A percentile compares a stretch with the other conserved stretches of the same genome.
Conservation (phyloP, 441 rosid genomes). For the Mallotus repandus region DNA sequence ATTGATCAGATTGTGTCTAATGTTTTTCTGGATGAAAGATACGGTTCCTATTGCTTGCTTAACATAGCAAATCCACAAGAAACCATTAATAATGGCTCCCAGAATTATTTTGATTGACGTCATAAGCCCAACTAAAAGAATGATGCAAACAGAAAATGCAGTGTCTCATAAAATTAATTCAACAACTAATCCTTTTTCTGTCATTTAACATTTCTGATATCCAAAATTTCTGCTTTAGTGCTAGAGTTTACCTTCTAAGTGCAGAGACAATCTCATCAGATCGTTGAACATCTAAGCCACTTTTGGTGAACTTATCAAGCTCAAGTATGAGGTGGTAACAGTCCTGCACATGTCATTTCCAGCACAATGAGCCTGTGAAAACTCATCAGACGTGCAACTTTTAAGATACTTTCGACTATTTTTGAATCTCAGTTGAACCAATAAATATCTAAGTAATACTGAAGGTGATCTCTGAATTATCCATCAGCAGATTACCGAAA, state of each 20-base stretch:
- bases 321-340: constrained; percentile 31
- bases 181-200: not conserved
- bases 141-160: not conserved
- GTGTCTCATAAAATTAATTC: not conserved
- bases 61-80: not conserved
- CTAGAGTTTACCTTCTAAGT: constrained; percentile 30
- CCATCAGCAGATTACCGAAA: not conserved
- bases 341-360: constrained; percentile 24
- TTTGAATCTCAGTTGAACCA: not conserved
- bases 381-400: not conserved
- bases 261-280: constrained; percentile 19
- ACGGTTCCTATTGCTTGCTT: not conserved
- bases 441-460: not conserved
- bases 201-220: not conserved
- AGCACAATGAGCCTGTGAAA: not conserved
- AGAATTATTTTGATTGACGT: not conserved
- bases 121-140: not conserved
- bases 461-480: not conserved
- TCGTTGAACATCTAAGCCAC: constrained; percentile 6
- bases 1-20: not conserved
- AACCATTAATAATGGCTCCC: not conserved
- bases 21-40: not conserved
- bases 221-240: not conserved
- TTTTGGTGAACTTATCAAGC: constrained; percentile 23
- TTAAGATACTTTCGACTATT: not conserved